Evolutionary conservation across 1,139 yeast genomes (phyloP), one percentile per base, ranked within the genome.

Genomic region (Hanseniaspora gamundiae): DNA sequence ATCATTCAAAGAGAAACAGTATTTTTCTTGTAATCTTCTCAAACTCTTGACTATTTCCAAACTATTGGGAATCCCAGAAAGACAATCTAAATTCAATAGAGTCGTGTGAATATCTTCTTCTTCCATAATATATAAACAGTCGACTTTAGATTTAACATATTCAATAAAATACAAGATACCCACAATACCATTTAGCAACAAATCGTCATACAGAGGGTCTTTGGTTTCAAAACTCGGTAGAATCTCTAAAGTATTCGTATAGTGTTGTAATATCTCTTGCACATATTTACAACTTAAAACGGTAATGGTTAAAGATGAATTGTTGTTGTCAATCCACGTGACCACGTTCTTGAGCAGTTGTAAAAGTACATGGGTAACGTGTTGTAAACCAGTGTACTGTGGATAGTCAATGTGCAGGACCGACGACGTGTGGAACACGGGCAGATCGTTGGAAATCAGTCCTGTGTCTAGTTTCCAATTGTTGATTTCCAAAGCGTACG

Each of bases 401-500:
- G 22, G n/a, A 17, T 33, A 33, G 10, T 10, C 10, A 17, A 17
- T 11, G 21, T 33, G 36, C n/a, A 33, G n/a, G 6, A 17, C n/a
- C 4, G n/a, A 17, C 2, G 10, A 10, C 4, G 36, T 17, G 6
- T 33, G 10, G 22, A 33, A 33, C 11, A 17, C 21, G 11, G 36
- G 36, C 30, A 78, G 56, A 7, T 40, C 35, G 8, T 20, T 29
- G 19, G 61, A 49, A 11, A 81, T 70, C 44, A 78, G 52, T 1
- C 80, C 78, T 0, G 91, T 75, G 52, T 82, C 93, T 40, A 82
- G 61, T 47, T 70, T 71, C n/a, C 68, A 63, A 53, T 80, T 81
- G 45, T 71, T 62, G 5, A 77, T 70, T 56, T 82, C 93, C 44
- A 80, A 61, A 0, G 93, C 87, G 52, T 84, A 74, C 0, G 93